phyloP scores from a whole-genome alignment of 2,329 filamentous ascomycete genomes.

The Cercospora citrullina region DNA sequence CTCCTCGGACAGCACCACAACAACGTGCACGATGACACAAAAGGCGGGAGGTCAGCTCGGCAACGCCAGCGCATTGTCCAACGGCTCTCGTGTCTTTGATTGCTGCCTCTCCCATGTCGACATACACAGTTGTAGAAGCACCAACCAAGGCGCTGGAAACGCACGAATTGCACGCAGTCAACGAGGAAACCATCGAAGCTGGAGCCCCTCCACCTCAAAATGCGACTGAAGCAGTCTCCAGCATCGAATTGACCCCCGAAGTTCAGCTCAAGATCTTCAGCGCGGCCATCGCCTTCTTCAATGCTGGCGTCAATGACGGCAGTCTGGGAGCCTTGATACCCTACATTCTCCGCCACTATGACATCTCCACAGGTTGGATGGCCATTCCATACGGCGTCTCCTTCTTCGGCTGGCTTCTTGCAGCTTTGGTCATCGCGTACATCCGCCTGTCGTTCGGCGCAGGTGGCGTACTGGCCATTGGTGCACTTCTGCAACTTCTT shows the following conservation, averaged over 20 bases:
- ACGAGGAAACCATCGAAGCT: background rate
- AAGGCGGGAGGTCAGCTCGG: background rate
- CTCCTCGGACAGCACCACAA: background rate
- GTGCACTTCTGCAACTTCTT: background rate
- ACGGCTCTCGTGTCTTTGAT: background rate
- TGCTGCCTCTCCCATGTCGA: background rate
- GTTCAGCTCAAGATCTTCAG: conserved; percentile 53
- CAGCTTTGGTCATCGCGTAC: background rate
- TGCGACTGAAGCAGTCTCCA: background rate
- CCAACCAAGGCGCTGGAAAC: background rate
- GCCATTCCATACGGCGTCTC: conserved; percentile 33
- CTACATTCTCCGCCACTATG: conserved; percentile 60
- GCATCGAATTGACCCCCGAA: background rate
- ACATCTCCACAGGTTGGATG: conserved; percentile 51
- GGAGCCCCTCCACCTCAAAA: background rate
- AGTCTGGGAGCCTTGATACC: conserved; percentile 64
- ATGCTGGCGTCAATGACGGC: conserved; percentile 65
- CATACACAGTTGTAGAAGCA: background rate
- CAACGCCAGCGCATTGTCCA: conserved; percentile 2
- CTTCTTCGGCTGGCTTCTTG: background rate
- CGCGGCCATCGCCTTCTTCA: conserved; percentile 63
- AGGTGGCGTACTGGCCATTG: background rate
- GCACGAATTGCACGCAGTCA: background rate
- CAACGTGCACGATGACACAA: conserved; percentile 5
- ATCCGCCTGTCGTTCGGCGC: background rate